These are phyloP conservation scores for Juglanconis oblonga DNA, from an alignment of 2,329 filamentous ascomycete species.

Conservation along the genomic window DNA sequence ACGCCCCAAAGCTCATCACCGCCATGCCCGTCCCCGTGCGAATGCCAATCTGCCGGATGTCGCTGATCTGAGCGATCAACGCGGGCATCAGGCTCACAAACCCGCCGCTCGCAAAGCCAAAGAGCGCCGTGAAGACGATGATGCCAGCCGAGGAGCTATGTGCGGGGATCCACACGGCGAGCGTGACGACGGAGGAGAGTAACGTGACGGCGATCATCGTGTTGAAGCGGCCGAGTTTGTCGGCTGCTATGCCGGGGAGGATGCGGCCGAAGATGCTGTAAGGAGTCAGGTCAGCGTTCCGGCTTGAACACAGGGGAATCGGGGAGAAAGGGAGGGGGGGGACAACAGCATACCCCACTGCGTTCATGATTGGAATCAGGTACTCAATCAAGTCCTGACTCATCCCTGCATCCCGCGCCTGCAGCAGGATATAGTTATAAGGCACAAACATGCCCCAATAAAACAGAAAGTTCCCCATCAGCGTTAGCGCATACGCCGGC, in stretches of 20 bases:
- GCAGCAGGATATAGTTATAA: constrained; percentile 51
- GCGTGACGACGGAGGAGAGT: constrained; percentile 36
- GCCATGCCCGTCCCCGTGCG: constrained; percentile 57
- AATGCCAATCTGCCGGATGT: constrained; percentile 57
- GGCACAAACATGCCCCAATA: constrained; percentile 54
- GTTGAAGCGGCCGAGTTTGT: constrained; percentile 38
- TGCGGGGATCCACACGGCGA: constrained; percentile 41
- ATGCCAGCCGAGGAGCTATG: constrained; percentile 46
- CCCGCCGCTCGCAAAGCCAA: constrained; percentile 63
- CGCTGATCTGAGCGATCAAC: constrained; percentile 58
- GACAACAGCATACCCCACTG: constrained; percentile 37
- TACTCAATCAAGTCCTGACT: constrained; percentile 40
- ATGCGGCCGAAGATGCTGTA: constrained; percentile 49
- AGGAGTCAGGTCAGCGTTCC: neutral
- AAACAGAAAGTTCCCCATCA: constrained; percentile 50
- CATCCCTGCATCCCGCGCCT: constrained; percentile 44
- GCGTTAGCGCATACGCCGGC: constrained; percentile 39
- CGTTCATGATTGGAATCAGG: constrained; percentile 56
- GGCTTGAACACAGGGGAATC: neutral
- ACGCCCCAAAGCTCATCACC: constrained; percentile 52
- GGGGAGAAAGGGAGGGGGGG: neutral
- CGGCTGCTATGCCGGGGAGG: constrained; percentile 45
- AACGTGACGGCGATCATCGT: constrained; percentile 43
- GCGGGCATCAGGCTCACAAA: constrained; percentile 58
- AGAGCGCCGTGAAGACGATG: constrained; percentile 59